phyloP scores from a whole-genome alignment of 2,329 filamentous ascomycete species.

The Tympanopsis confertula region DNA sequence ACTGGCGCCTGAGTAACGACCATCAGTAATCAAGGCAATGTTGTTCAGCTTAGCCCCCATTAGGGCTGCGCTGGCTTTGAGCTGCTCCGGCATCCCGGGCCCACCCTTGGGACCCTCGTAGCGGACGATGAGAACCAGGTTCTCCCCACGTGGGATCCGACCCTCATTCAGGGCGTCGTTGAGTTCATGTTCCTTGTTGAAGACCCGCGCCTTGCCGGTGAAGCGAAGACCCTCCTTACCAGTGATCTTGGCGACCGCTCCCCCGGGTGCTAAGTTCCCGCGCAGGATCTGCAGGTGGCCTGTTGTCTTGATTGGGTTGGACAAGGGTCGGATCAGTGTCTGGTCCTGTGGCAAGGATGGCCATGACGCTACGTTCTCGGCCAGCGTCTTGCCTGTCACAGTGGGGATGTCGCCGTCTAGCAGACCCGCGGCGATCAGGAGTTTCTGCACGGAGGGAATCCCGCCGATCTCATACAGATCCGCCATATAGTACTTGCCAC shows the following conservation, averaged over 20 bases:
- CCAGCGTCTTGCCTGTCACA: slow-evolving; percentile 73
- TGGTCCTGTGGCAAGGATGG: slow-evolving; percentile 70
- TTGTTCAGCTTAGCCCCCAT: slow-evolving; percentile 86
- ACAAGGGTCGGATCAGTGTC: slow-evolving; percentile 68
- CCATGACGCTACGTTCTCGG: slow-evolving; percentile 67
- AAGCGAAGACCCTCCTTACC: slow-evolving; percentile 85
- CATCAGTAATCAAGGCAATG: slow-evolving; percentile 84
- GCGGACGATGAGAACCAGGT: slow-evolving; percentile 78
- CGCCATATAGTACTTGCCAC: slow-evolving; percentile 75
- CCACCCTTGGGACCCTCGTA: slow-evolving; percentile 92
- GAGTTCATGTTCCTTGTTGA: slow-evolving; percentile 73
- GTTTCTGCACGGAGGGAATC: slow-evolving; percentile 74
- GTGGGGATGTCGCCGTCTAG: slow-evolving; percentile 71
- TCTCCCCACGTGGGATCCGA: slow-evolving; percentile 59
- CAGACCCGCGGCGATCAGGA: slow-evolving; percentile 64
- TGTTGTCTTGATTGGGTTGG: slow-evolving; percentile 62
- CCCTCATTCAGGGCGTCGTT: slow-evolving; percentile 63
- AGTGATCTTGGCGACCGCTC: slow-evolving; percentile 90
- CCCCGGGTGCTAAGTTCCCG: slow-evolving; percentile 78
- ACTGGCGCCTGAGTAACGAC: slow-evolving; percentile 74
- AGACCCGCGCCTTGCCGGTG: slow-evolving; percentile 69
- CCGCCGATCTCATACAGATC: slow-evolving; percentile 80
- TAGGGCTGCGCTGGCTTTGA: slow-evolving; percentile 77
- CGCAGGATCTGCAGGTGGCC: slow-evolving; percentile 82
- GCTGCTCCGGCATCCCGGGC: slow-evolving; percentile 90